Percentiles rank a stretch among this genome's conserved stretches.
These are phyloP conservation scores for Colletotrichum scovillei DNA, from an alignment of 2,329 filamentous ascomycete species.

Conservation along the genomic window DNA sequence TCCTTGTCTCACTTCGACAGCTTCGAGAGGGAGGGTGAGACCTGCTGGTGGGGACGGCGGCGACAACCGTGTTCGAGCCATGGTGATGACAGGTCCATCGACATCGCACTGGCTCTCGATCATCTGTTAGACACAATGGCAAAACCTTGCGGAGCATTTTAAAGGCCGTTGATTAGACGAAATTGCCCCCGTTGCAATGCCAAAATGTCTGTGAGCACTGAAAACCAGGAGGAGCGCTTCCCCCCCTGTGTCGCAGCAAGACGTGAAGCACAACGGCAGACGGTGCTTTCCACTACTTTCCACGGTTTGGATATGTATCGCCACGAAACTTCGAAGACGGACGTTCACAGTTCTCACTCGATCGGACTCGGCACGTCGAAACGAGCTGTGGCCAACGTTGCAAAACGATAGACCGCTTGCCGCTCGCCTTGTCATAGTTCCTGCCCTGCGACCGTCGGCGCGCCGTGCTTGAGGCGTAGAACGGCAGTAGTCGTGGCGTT, in stretches of 20 bases:
- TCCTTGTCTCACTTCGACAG: constrained; percentile 17
- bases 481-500: background rate
- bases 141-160: background rate
- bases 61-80: background rate
- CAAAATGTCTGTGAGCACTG: background rate
- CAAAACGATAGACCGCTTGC: constrained; percentile 6
- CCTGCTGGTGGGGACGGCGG: background rate
- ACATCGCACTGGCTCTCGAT: constrained; percentile 1
- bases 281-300: background rate
- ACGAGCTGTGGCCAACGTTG: constrained; percentile 7
- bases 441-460: background rate
- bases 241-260: background rate
- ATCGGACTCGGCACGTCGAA: constrained; percentile 15
- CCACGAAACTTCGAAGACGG: background rate
- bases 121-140: constrained; percentile 4
- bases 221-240: background rate
- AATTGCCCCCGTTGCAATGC: background rate
- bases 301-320: background rate
- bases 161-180: background rate
- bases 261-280: background rate
- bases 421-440: background rate
- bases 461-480: background rate
- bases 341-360: background rate
- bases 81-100: background rate
- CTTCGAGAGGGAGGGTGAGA: background rate